Evolutionary conservation across 768 basidiomycete species (phyloP), one percentile per base, ranked within the genome.

Genomic region (Albatrellus ellisii): DNA sequence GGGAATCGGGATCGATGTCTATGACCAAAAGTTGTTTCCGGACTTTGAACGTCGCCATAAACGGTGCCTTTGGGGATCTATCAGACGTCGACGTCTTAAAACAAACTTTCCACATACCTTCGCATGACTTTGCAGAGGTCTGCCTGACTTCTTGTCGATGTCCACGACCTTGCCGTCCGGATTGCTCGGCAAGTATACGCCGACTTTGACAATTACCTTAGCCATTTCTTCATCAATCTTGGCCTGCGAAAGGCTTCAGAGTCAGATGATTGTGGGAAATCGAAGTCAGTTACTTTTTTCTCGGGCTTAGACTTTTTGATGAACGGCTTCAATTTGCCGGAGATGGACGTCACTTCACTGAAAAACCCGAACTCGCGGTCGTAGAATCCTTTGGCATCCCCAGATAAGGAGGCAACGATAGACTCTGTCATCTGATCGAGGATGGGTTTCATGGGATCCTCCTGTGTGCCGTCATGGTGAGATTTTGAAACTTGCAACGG

Each of bases 181-280:
- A 56, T 99, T 98, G 55, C 88, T 92, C 0, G 95, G 95, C 17
- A 99, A 66, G 56, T 98, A 99, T 9, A 99, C 92, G 9, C 95
- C 95, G n/a, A 86, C 70, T 33, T 94, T 85, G 11, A 99, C 86
- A 31, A 66, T 62, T 41, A 99, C 90, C 63, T 91, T 92, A 2
- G 84, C 86, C 94, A 99, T 99, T 59, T 98, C 94, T 59, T 98
- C 94, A 56, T 99, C 95, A 43, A 99, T 99, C 64, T 98, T 99
- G 2, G 87, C 90, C 90, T 94, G 41, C 2, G 18, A 27, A 53
- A 43, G 18, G 38, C 35, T 10, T 36, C 20, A 24, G 18, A 17
- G 9, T 4, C 10, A 18, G 17, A 21, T 18, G 35, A 8, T 22
- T 21, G 18, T 20, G 14, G 14, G 35, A 20, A 39, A 45, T 32